Evolutionary conservation across 2,329 filamentous ascomycete genomes (phyloP), one percentile per base, ranked within the genome.

Genomic region (Sporothrix inflata): DNA sequence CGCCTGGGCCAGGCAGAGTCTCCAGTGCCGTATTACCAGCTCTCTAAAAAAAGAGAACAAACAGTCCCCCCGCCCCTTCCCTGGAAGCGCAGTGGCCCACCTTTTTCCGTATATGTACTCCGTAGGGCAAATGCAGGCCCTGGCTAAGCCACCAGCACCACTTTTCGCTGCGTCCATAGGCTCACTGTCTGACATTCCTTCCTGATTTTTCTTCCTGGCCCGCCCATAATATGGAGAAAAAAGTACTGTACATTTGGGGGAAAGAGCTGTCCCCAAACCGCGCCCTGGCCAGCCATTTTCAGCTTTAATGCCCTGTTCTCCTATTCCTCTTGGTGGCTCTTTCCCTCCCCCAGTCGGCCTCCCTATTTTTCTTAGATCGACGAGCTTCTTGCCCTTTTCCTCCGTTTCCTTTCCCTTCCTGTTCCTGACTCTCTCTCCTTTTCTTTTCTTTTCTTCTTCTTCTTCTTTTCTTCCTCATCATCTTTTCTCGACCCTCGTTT

Each of bases 131-230:
- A 66, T 69, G 49, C 60, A 66, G 60, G 67, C 71, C 55, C 51
- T 63, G 45, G 70, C 73, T 72, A 47, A 73, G 70, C 72, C 72
- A 73, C 72, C 57, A 61, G 69, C 38, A 68, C 72, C 67, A 73
- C 72, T 73, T 72, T 73, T 73, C 53, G 40, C 38, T 72, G 45
- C 16, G 21, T 66, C 24, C 27, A 53, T 27, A 65, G 61, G 49
- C 60, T 65, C 69, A 42, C 67, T 65, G 65, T 69, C 71, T 65
- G 57, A 70, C 71, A 65, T 66, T 49, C 60, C 67, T 21, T 70
- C 47, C 40, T n/a, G n/a, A 42, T 16, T 49, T 47, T 51, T 61
- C 49, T 51, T 61, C 49, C n/a, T 65, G 30, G 12, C 47, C 34
- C n/a, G n/a, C 34, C 34, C 60, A 63, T 63, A 65, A 45, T 63